phyloP scores from a whole-genome alignment of 2,329 filamentous ascomycete species.

The Orbilia ellipsospora region DNA sequence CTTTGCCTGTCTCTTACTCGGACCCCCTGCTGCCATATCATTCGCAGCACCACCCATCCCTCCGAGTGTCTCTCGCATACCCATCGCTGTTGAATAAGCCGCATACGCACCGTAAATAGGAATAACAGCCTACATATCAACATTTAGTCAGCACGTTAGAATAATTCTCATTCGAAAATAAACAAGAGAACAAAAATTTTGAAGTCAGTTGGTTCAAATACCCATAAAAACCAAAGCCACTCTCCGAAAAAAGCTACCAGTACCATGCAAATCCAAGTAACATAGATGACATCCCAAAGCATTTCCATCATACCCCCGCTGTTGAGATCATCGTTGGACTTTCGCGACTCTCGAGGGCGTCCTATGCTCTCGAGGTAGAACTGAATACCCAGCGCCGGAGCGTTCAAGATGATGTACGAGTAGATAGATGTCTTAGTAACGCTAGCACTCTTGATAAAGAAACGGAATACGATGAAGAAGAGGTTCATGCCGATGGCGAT shows the following conservation, averaged over 20 bases:
- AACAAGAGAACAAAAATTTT: not conserved
- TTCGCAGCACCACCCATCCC: slow-evolving; percentile 60
- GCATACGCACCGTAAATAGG: slow-evolving; percentile 66
- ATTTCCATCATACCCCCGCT: slow-evolving; percentile 92
- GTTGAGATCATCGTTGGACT: slow-evolving; percentile 83
- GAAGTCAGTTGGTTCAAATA: slow-evolving; percentile 53
- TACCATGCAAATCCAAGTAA: slow-evolving; percentile 83
- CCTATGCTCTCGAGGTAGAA: slow-evolving; percentile 86
- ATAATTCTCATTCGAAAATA: not conserved
- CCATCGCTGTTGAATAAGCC: slow-evolving; percentile 65
- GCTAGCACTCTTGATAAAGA: slow-evolving; percentile 69
- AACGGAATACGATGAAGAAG: slow-evolving; percentile 78
- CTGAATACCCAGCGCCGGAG: slow-evolving; percentile 81
- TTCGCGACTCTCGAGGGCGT: slow-evolving; percentile 72
- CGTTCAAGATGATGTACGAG: slow-evolving; percentile 77
- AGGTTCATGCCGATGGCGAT: slow-evolving; percentile 77
- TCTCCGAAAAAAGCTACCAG: slow-evolving; percentile 83
- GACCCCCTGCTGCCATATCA: slow-evolving; percentile 61
- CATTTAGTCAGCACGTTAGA: not conserved
- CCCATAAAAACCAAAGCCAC: slow-evolving; percentile 76
- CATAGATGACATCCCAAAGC: slow-evolving; percentile 97
- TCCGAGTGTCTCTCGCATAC: slow-evolving; percentile 65
- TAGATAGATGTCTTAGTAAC: slow-evolving; percentile 65
- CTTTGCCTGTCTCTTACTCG: slow-evolving; percentile 68
- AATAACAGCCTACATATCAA: slow-evolving; percentile 60